These are phyloP conservation scores for Septoria linicola DNA, from an alignment of 2,329 filamentous ascomycete species.

Conservation along the genomic window DNA sequence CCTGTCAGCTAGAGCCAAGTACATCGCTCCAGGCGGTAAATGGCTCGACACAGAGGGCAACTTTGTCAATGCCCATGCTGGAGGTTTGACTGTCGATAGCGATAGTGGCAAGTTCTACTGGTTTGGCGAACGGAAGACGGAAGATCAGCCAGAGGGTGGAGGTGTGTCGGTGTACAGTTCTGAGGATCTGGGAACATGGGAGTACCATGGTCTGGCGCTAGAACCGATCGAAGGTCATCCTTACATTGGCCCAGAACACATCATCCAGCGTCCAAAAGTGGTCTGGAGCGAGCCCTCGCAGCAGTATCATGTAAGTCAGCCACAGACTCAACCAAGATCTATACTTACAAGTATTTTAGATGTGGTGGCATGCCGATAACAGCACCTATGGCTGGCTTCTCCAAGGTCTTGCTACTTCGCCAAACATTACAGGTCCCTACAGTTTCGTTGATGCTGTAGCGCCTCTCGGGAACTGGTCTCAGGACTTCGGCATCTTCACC, in stretches of 20 bases:
- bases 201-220: constrained; percentile 58
- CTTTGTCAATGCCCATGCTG: constrained; percentile 63
- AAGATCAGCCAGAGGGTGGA: constrained; percentile 59
- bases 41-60: constrained; percentile 62
- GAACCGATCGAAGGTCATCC: constrained; percentile 56
- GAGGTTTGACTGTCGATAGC: constrained; percentile 54
- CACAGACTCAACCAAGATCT: constrained; percentile 27
- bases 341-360: constrained; percentile 43
- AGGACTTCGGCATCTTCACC: constrained; percentile 62
- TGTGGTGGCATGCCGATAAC: constrained; percentile 64
- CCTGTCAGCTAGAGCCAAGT: constrained; percentile 42
- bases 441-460: constrained; percentile 54
- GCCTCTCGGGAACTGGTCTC: constrained; percentile 62
- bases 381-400: constrained; percentile 56
- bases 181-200: constrained; percentile 60
- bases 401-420: constrained; percentile 57
- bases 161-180: constrained; percentile 63
- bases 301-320: constrained; percentile 54
- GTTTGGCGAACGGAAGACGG: constrained; percentile 62
- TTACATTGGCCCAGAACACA: constrained; percentile 55
- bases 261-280: constrained; percentile 64
- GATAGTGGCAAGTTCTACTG: constrained; percentile 57
- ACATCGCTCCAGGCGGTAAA: constrained; percentile 61
- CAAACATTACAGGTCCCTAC: constrained; percentile 56
- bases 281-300: constrained; percentile 55